Evolutionary conservation across 805 yeast genomes (phyloP), one percentile per base, ranked within the genome.

Genomic region (baker's yeast (Saccharomyces cerevisiae)): DNA sequence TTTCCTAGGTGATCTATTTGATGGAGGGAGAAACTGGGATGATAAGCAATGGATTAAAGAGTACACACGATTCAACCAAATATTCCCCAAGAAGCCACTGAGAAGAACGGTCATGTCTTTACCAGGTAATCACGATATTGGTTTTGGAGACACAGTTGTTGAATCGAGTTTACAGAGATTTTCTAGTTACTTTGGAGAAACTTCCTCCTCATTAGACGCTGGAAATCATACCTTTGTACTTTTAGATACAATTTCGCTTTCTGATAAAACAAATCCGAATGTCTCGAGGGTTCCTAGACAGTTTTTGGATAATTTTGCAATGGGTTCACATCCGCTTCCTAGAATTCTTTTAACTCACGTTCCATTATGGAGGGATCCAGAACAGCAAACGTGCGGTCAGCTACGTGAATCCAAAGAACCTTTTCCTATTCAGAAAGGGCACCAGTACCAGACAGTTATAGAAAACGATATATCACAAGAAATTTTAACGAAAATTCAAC

Each of bases 91-190:
- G 55, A 76, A 76, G 53, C 72, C 77, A n/a, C 70, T 75, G 52
- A 73, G 79, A 51, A 66, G 67, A 47, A 73, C 77, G 2, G 60
- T 75, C 21, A 67, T 73, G 74, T 72, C 76, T n/a, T 61, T 79
- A 31, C 96, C 97, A 0, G 99, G 99, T 1, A 94, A 94, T 66
- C 99, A 94, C 68, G 99, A 94, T 67, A 89, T 95, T 59, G 99
- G 99, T 0, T 92, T 86, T 71, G 96, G 94, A 29, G 80, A 83
- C 55, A 81, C 83, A 0, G 81, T 94, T 14, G 75, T 81, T 17
- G 75, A 77, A 27, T 69, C 75, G 0, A 81, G 84, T 26, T 70
- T 79, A 48, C 70, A 79, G 36, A 72, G 98, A 59, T 94, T 91
- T 70, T 71, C 78, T 43, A 72, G 83, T 1, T 78, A 75, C 64